Evolutionary conservation across 177 flowering plant genomes (phyloP), one percentile per base, ranked within the genome.

Genomic region (Telopea speciosissima): DNA sequence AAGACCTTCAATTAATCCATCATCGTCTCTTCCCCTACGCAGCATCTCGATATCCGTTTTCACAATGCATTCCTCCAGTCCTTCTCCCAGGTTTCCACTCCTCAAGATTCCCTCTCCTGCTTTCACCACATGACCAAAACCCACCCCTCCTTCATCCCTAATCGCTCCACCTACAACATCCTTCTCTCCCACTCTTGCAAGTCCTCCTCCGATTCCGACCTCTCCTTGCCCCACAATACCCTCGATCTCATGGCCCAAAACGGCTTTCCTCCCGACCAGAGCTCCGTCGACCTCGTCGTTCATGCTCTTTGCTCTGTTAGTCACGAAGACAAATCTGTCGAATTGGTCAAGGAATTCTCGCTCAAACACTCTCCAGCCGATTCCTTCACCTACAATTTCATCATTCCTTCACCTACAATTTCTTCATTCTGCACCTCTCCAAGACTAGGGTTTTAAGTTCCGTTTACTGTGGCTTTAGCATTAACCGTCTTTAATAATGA

Each of bases 381-480:
- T n/a, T n/a, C n/a, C n/a, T 0, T 76, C 74, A 0, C 92, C 91
- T 0, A 97, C n/a, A n/a, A n/a, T n/a, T n/a, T n/a, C n/a, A n/a
- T n/a, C n/a, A 92, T 68, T 24, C 69, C 9, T 85, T 72, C 68
- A 91, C 99, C 12, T 95, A 83, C 68, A 95, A 95, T 82, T 92
- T 85, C 67, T 74, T 92, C 12, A 75, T 95, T 24, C 89, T 83
- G 81, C 78, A 79, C 66, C 72, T 92, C 42, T 89, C 89, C 65
- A 95, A 84, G 77, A 73, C 79, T 69, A 79, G 86, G 69, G 42
- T 85, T 22, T 66, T 95, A 79, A 78, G 75, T 69, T 75, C 75
- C 19, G 90, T 85, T 21, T 86, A 89, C 74, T 22, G 49, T 23
- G n/a, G n/a, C n/a, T n/a, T n/a, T n/a, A n/a, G n/a, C n/a, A n/a